These are phyloP conservation scores for Pichia exigua DNA, from an alignment of 805 yeast species.

Conservation along the genomic window DNA sequence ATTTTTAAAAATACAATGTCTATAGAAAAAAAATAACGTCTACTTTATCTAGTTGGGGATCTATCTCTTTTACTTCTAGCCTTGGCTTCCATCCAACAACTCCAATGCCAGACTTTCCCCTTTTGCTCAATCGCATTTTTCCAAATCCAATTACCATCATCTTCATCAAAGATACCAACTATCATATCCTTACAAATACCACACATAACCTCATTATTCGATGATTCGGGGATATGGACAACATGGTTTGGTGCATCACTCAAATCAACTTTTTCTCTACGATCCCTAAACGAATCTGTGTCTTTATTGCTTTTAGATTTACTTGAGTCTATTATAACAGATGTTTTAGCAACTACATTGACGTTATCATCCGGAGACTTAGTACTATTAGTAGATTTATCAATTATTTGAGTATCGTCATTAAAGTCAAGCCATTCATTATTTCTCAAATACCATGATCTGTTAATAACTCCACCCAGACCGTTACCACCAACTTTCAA, in stretches of 20 bases:
- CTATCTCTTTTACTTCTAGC: conserved; percentile 23
- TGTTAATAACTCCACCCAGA: conserved; percentile 52
- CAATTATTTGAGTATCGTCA: conserved; percentile 43
- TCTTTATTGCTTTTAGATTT: conserved; percentile 1
- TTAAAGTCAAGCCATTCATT: conserved; percentile 66
- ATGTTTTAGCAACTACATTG: background rate
- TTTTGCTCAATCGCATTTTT: conserved; percentile 48
- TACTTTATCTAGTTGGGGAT: conserved; percentile 18
- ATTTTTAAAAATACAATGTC: background rate
- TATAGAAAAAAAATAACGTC: background rate
- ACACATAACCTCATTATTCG: conserved; percentile 52
- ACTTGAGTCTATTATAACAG: background rate
- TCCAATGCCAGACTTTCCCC: conserved; percentile 48
- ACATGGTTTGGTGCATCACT: conserved; percentile 30
- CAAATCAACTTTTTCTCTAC: conserved; percentile 19
- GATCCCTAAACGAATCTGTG: background rate
- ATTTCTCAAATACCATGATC: conserved; percentile 76
- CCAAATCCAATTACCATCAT: conserved; percentile 79
- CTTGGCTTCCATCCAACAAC: conserved; percentile 58
- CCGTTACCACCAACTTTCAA: conserved; percentile 32
- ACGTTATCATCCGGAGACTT: background rate
- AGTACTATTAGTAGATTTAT: conserved; percentile 11
- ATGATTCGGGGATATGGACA: conserved; percentile 61
- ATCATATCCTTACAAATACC: conserved; percentile 65
- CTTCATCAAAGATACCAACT: conserved; percentile 62